Evolutionary conservation across 106 monocot species (phyloP), one percentile per base, ranked within the genome.

Genomic region (Acorus gramineus): DNA sequence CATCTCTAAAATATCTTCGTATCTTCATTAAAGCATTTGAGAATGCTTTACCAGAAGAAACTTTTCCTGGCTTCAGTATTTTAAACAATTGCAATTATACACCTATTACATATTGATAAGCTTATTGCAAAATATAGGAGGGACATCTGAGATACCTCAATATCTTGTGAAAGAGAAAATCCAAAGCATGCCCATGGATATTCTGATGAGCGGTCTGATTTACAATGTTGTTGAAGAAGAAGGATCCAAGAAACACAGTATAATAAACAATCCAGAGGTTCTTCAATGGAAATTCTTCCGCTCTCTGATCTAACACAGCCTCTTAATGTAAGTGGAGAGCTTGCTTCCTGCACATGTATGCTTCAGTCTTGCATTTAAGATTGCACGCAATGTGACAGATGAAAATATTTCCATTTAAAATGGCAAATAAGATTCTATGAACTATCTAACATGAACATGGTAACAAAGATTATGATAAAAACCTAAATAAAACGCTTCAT

Each of bases 161-260:
- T 79, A n/a, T 96, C 87, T 74, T 85, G 96, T 47, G 96, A 85
- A 73, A 87, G 70, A 45, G 87, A 87, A 49, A 96, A 96, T 42
- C 76, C 84, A 67, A 91, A 82, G 81, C 84, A 85, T 50, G 82
- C 69, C 80, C 75, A 81, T 65, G 85, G 70, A 56, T 61, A 48
- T 11, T 83, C 78, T 63, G 78, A 69, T 75, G 70, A 66, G 58
- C 49, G 63, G 4, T 85, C 79, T 65, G 75, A 60, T 70, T 81
- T 83, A 50, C 48, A 56, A 52, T 72, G 78, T 59, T 73, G 69
- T 64, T 95, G 90, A 66, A 95, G 79, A 44, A 76, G 78, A 73
- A 83, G 77, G 78, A 96, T 77, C 82, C 87, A 81, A 53, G 87
- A 83, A 49, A 91, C 59, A 69, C 90, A 90, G 42, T 82, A 90